Base-by-base conservation (phyloP, 345 rosid genomes). In the Triadica sebifera region DNA sequence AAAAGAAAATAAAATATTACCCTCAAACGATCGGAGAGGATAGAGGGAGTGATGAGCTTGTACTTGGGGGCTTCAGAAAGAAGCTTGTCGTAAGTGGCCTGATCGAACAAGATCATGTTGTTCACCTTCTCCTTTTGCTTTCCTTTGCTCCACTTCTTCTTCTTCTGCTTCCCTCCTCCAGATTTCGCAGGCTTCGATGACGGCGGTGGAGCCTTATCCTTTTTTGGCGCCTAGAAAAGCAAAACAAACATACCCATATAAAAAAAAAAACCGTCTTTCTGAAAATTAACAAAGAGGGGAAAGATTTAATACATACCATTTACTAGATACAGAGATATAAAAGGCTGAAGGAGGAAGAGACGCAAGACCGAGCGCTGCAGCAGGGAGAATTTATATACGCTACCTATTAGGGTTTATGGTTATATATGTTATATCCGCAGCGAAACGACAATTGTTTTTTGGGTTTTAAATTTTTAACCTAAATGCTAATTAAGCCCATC, bases 131-230 rank as follows among this genome's bases (percentile, higher is more conserved):
- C 82, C 78, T 79, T 79, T 47, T 79, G 82, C 72, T 79, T 79
- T 22, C 78, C 82, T 39, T 79, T 79, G 75, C 82, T 79, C 82
- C 82, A 79, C 72, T 79, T 79, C 85, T 85, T 85, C 85, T 85
- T 85, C 81, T 85, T 85, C 46, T 85, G 88, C 51, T 85, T 85
- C 19, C 88, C 88, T 79, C 88, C 88, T 37, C 88, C 88, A 1
- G 88, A 83, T 58, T 85, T 85, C 3, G 86, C 88, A 25, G 88
- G 88, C 77, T 85, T 85, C 0, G 88, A 85, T 19, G 88, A 85
- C 62, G 85, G 85, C 17, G 88, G 86, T 0, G 88, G 88, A 17
- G 83, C 88, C 75, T 83, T 83, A 0, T 81, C 88, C 86, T 85
- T 85, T 84, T 85, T 85, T 7, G 88, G 88, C 46, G 88, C 88